Percentiles rank a stretch among this genome's conserved stretches.
phyloP scores from a whole-genome alignment of 352 stramenopile genomes.

The Phytophthora macrochlamydospora region DNA sequence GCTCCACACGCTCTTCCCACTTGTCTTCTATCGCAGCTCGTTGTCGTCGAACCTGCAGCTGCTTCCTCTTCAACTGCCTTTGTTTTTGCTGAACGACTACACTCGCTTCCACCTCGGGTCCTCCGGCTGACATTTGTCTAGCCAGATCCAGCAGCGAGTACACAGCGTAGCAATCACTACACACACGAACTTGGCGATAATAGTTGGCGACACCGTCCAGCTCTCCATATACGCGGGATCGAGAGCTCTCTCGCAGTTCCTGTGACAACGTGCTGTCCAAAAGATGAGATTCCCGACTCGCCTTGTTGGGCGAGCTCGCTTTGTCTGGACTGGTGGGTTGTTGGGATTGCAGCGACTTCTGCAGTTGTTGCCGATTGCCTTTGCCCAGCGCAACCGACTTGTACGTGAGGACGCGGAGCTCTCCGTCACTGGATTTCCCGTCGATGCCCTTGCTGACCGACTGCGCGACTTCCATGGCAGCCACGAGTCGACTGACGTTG shows the following conservation, averaged over 20 bases:
- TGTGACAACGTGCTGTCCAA: conserved; percentile 57
- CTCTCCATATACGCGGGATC: conserved; percentile 55
- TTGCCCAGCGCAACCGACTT: conserved; percentile 80
- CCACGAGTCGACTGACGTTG: conserved; percentile 41
- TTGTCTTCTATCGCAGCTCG: conserved; percentile 41
- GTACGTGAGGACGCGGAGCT: conserved; percentile 72
- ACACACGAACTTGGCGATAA: conserved; percentile 88
- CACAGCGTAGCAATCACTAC: conserved; percentile 82
- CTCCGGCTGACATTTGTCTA: conserved; percentile 38
- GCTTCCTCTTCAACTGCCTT: conserved; percentile 25
- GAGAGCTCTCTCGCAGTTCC: conserved; percentile 50
- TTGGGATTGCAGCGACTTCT: conserved; percentile 13
- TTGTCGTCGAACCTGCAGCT: conserved; percentile 20
- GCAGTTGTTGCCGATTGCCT: conserved; percentile 55
- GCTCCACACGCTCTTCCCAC: conserved; percentile 46
- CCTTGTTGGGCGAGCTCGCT: conserved; percentile 2
- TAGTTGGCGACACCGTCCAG: conserved; percentile 71
- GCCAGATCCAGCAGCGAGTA: conserved; percentile 87
- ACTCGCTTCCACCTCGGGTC: conserved; percentile 8
- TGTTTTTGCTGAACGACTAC: conserved; percentile 28
- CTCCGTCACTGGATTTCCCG: conserved; percentile 11
- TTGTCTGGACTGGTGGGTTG: conserved; percentile 9
- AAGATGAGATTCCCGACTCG: conserved; percentile 31
- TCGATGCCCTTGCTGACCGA: conserved; percentile 14
- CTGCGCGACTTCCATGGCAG: conserved; percentile 44